Evolutionary conservation across 225 moss, liverwort and hornwort species (phyloP).

Genomic region (Bryoerythrophyllum caledonicum): DNA sequence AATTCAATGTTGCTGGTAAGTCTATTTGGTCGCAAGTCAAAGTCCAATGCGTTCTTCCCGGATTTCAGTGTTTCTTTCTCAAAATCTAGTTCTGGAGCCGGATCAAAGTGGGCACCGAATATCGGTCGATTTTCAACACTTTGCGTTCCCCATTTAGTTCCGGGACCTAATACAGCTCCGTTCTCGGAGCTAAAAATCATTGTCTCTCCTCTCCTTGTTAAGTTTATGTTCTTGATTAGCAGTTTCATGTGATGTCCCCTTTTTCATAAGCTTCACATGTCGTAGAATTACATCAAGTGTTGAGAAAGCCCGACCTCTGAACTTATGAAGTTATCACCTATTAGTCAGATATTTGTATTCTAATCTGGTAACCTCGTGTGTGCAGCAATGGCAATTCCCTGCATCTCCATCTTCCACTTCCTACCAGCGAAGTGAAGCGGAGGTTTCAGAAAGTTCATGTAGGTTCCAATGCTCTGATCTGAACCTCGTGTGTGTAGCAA

Average conservation of each 20-base stretch:
- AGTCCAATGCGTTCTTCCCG: constrained; percentile 9
- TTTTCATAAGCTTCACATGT: not conserved
- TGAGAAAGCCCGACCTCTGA: constrained; percentile 5
- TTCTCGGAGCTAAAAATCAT: not conserved
- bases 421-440: not conserved
- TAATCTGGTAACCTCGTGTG: not conserved
- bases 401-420: not conserved
- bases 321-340: not conserved
- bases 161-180: not conserved
- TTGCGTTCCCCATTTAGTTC: not conserved
- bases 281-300: not conserved
- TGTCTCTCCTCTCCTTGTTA: not conserved
- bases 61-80: constrained; percentile 13
- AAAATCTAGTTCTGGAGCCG: constrained; percentile 17
- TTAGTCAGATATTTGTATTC: not conserved
- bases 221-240: constrained; percentile 13
- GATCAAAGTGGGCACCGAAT: constrained; percentile 23
- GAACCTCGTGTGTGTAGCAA: not conserved
- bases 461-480: too few species aligned
- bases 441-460: too few species aligned
- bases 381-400: not conserved
- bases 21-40: not conserved
- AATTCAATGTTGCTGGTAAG: not conserved
- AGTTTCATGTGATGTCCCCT: not conserved
- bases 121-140: constrained; percentile 23